These are phyloP conservation scores for Calonectria ilicicola DNA, from an alignment of 2,329 filamentous ascomycete genomes.

Conservation along the genomic window DNA sequence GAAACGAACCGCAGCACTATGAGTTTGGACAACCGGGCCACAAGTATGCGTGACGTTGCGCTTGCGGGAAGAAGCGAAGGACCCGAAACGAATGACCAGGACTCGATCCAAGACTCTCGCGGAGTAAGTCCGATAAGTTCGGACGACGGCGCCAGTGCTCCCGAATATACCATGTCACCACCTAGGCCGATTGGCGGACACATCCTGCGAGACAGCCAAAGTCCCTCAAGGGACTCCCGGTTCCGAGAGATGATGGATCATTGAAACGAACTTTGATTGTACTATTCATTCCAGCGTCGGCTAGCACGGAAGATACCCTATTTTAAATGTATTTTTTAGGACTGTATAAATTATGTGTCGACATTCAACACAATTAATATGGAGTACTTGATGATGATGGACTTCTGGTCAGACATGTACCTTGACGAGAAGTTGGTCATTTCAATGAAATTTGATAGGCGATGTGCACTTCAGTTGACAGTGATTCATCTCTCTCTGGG, in stretches of 20 bases:
- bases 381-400: not conserved
- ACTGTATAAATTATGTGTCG: constrained; percentile 1
- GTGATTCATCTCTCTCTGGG: no score
- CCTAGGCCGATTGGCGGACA: constrained; percentile 52
- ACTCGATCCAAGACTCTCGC: constrained; percentile 43
- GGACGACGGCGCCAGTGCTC: constrained; percentile 31
- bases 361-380: not conserved
- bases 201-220: constrained; percentile 55
- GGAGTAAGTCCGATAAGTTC: constrained; percentile 54
- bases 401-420: no score
- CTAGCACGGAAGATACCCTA: constrained; percentile 7
- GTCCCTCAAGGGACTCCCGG: constrained; percentile 67
- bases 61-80: constrained; percentile 53
- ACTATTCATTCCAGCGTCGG: not conserved
- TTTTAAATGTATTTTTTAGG: not conserved
- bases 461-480: no score
- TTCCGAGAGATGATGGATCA: constrained; percentile 68
- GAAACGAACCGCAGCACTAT: constrained; percentile 58
- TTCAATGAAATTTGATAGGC: no score
- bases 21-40: constrained; percentile 55
- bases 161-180: constrained; percentile 48
- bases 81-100: constrained; percentile 34
- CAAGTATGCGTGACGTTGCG: constrained; percentile 61
- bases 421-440: no score
- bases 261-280: constrained; percentile 27